Percentiles rank a stretch among this genome's conserved stretches.
Evolutionary conservation across 495 filamentous ascomycete species (phyloP).

Genomic region (Friedmanniomyces endolithicus): DNA sequence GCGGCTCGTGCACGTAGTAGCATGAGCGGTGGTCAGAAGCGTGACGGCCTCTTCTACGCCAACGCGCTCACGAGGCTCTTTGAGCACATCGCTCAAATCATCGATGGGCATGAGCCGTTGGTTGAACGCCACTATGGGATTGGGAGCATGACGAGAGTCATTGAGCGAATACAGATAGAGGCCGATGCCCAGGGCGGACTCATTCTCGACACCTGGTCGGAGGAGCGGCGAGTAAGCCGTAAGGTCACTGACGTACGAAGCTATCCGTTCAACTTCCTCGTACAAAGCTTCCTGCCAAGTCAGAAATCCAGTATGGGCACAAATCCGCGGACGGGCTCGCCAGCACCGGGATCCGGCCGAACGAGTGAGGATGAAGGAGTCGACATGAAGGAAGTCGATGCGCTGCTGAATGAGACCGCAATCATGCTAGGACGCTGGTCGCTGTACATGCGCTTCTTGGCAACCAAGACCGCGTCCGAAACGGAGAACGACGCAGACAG

Average conservation of each 20-base stretch:
- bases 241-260: conserved; percentile 88
- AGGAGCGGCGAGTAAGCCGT: conserved; percentile 72
- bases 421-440: conserved; percentile 91
- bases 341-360: conserved; percentile 47
- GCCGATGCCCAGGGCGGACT: conserved; percentile 97
- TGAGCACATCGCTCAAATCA: conserved; percentile 92
- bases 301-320: conserved; percentile 32
- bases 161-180: conserved; percentile 85
- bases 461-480: conserved; percentile 58
- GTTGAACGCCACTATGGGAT: conserved; percentile 87
- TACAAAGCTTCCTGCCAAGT: conserved; percentile 78
- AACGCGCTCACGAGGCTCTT: conserved; percentile 84
- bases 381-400: conserved; percentile 89
- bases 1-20: conserved; percentile 68
- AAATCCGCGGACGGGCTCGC: conserved; percentile 45
- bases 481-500: conserved; percentile 8
- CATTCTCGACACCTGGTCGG: conserved; percentile 85
- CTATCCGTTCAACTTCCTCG: conserved; percentile 92
- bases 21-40: conserved; percentile 53
- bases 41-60: conserved; percentile 79
- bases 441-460: conserved; percentile 77
- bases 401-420: conserved; percentile 69
- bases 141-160: conserved; percentile 90
- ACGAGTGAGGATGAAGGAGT: conserved; percentile 73
- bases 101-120: conserved; percentile 76